A percentile compares a stretch with the other conserved stretches of the same genome.
phyloP scores from a whole-genome alignment of 83 land plant genomes.

The Picea engelmannii region DNA sequence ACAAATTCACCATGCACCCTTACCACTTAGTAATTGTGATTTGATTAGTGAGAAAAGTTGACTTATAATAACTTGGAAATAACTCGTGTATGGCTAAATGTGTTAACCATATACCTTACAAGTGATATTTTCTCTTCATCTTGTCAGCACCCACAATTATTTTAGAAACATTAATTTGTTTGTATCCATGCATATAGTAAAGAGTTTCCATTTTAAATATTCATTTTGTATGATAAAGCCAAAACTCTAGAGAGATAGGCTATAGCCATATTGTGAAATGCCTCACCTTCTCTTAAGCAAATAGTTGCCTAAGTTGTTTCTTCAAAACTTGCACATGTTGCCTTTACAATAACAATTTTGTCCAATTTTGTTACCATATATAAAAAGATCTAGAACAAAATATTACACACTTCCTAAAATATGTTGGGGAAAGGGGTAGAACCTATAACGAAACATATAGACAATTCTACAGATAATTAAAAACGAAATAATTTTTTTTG shows the following conservation, averaged over 20 bases:
- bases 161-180: slow-evolving; percentile 87
- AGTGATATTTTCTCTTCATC: slow-evolving; percentile 63
- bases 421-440: too few relatives aligned
- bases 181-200: slow-evolving; percentile 40
- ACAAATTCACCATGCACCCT: neutral
- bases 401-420: neutral
- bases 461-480: too few relatives aligned
- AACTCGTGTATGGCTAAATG: neutral
- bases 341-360: slow-evolving; percentile 58
- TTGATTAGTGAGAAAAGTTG: neutral
- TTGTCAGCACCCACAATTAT: slow-evolving; percentile 95
- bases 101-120: slow-evolving; percentile 58
- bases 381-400: neutral
- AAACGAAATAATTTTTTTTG: too few relatives aligned
- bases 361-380: slow-evolving; percentile 52
- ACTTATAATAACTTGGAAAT: neutral
- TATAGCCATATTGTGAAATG: neutral
- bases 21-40: neutral
- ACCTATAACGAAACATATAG: too few relatives aligned
- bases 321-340: slow-evolving; percentile 57
- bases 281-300: slow-evolving; percentile 51
- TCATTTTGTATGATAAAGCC: neutral
- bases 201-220: neutral
- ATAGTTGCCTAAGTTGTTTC: slow-evolving; percentile 66
- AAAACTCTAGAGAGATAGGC: neutral